Evolutionary conservation across 1,284 basidiomycete genomes (phyloP), one percentile per base, ranked within the genome.

Genomic region (Naganishia liquefaciens): DNA sequence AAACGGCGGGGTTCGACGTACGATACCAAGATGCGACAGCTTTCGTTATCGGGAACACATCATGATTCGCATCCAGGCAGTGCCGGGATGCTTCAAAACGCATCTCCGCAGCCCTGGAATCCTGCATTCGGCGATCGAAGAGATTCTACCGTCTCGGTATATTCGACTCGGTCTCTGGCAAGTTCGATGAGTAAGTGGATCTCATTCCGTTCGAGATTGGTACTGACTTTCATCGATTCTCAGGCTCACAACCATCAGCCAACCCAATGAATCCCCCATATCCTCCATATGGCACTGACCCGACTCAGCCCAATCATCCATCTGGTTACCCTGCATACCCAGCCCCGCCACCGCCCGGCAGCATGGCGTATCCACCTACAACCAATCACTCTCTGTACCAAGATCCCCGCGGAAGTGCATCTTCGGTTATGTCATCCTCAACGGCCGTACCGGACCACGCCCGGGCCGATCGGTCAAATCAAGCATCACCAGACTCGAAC

Each of bases 81-180:
- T 11, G 23, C 44, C 1, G 63, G 54, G 9, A 42, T 27, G 15
- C 11, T 49, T 7, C 44, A 60, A 13, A 50, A 44, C 4, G 50
- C 50, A 19, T 50, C 57, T n/a, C 37, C 43, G 13, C 52, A 46
- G 37, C 51, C 55, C 28, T 52, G 40, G 44, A 54, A 65, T 40
- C 42, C 25, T 19, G 39, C 49, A 27, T 49, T 50, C n/a, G 50
- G 49, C 40, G 87, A 88, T 70, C 82, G 88, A 75, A 85, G 89
- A 65, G 88, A 89, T 73, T 87, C 87, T 46, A 80, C 85, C 65
- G 84, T 87, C 66, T 85, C 86, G 63, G 80, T 86, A 72, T 86
- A 87, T 76, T 84, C 87, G 69, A 86, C 82, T 71, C 82, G 83
- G 65, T 84, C 85, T 47, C 80, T 82, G 74, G 81, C 82, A 69